Percentiles rank a stretch among this genome's conserved stretches.
Conservation (phyloP, 148 eudicot species). For the Pharnaceum exiguum region DNA sequence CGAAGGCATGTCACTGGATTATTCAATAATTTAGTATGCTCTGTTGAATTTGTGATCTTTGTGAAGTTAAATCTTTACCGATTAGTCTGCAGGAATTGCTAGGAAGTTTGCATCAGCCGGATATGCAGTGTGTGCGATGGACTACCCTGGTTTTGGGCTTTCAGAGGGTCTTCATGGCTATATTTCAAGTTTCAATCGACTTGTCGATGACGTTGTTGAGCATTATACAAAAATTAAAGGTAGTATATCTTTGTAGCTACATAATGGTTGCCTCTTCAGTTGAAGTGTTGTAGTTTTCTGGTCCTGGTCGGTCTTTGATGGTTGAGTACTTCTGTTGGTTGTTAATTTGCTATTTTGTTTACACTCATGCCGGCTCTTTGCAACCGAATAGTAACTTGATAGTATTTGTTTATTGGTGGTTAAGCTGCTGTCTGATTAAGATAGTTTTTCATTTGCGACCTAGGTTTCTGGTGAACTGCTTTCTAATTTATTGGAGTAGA, state of each 20-base stretch:
- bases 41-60: slow-evolving; percentile 5
- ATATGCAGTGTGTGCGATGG: slow-evolving; percentile 89
- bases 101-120: slow-evolving; percentile 80
- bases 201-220: slow-evolving; percentile 87
- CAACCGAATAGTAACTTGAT: no score
- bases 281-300: no score
- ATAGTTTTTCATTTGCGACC: no score
- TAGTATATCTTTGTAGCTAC: slow-evolving; percentile 18
- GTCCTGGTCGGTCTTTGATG: no score
- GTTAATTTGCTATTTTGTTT: no score
- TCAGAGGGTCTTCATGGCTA: slow-evolving; percentile 96
- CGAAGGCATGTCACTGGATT: slow-evolving; percentile 66
- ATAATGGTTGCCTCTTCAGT: no score
- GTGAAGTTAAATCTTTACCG: slow-evolving; percentile 19
- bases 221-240: slow-evolving; percentile 72
- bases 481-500: no score
- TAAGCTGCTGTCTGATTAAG: no score
- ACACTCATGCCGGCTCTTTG: no score
- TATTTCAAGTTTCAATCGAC: slow-evolving; percentile 61
- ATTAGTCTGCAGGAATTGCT: slow-evolving; percentile 70
- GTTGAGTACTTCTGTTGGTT: no score
- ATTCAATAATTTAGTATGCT: slow-evolving; percentile 1
- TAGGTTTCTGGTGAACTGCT: no score
- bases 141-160: slow-evolving; percentile 98
- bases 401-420: no score